Base-by-base conservation (phyloP, 2,329 filamentous ascomycete species). In the Penicillium sp. region DNA sequence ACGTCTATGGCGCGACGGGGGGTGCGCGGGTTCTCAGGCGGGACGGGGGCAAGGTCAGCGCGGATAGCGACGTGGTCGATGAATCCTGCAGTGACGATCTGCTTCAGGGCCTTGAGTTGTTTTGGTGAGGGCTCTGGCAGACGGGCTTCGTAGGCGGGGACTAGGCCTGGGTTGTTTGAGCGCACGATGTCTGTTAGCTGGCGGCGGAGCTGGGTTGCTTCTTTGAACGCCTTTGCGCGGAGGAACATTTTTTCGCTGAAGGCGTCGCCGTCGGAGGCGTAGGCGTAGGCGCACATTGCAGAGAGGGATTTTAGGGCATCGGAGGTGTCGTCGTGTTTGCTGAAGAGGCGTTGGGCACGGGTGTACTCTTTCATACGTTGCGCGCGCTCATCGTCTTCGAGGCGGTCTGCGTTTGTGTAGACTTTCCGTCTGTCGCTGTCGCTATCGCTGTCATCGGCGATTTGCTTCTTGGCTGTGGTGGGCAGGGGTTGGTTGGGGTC, bases 21-120 rank as follows among this genome's bases (percentile, higher is more conserved):
- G 59, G 89, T 90, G 17, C 88, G 81, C 43, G 80, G 75, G 50
- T 82, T 75, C 58, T 88, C 85, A 0, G 87, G 86, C 0, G 90
- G 89, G 12, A 81, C 82, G 0, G 91, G 90, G 0, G 90, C 82
- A n/a, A 91, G 79, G 72, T 99, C 93, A 4, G 90, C 90, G 57
- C 94, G 89, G 64, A 97, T 91, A 43, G 94, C 94, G 38, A 99
- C 84, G 64, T 97, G 89, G 73, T 99, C 94, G 67, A 97, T 86
- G 76, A 97, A 97, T 1, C 93, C 94, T 0, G 91, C 88, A 0
- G 93, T 90, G 22, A 90, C 86, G 76, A 97, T 95, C 69, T 97
- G 90, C 72, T 95, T 96, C 28, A 99, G 79, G 0, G 90, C 86
- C 44, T 87, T 86, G 28, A 95, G 78, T 68, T 91, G 88, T 62